Evolutionary conservation across 108 stramenopile genomes (phyloP).

Genomic region (Cyclotella baltica): DNA sequence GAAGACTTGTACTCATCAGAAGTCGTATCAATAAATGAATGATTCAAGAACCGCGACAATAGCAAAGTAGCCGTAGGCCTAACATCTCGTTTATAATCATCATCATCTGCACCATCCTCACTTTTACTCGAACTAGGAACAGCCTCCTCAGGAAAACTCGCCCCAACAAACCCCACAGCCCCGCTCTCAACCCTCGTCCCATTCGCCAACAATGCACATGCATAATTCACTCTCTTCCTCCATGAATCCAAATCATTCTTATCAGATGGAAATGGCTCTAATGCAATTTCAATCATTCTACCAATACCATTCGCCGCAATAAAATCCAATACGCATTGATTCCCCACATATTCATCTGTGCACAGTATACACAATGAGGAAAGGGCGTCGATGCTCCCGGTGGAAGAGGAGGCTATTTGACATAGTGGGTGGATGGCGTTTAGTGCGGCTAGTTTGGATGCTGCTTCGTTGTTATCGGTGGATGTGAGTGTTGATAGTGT

Average conservation of each 20-base stretch:
- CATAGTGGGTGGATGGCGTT: constrained; percentile 40
- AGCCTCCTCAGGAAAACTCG: constrained; percentile 77
- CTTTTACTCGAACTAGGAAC: constrained; percentile 25
- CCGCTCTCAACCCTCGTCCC: constrained; percentile 77
- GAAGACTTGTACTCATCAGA: constrained; percentile 27
- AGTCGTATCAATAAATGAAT: constrained; percentile 35
- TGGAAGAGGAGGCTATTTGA: constrained; percentile 16
- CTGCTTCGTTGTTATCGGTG: constrained; percentile 11
- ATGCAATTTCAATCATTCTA: constrained; percentile 72
- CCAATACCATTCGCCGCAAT: constrained; percentile 56
- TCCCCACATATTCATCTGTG: constrained; percentile 40
- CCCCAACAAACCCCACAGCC: constrained; percentile 76
- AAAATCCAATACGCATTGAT: constrained; percentile 65
- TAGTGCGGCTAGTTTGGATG: constrained; percentile 20
- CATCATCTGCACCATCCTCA: neutral
- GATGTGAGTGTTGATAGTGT: constrained; percentile 40
- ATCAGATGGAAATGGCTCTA: constrained; percentile 28
- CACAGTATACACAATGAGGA: constrained; percentile 23
- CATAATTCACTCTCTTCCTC: constrained; percentile 66
- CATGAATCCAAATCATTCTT: constrained; percentile 29
- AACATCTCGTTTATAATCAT: constrained; percentile 13
- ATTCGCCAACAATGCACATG: constrained; percentile 81
- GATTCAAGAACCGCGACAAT: constrained; percentile 65
- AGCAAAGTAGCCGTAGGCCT: constrained; percentile 76
- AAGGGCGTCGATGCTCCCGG: constrained; percentile 35